Conservation (phyloP, 306 rosid species). For the Inga laurina region DNA sequence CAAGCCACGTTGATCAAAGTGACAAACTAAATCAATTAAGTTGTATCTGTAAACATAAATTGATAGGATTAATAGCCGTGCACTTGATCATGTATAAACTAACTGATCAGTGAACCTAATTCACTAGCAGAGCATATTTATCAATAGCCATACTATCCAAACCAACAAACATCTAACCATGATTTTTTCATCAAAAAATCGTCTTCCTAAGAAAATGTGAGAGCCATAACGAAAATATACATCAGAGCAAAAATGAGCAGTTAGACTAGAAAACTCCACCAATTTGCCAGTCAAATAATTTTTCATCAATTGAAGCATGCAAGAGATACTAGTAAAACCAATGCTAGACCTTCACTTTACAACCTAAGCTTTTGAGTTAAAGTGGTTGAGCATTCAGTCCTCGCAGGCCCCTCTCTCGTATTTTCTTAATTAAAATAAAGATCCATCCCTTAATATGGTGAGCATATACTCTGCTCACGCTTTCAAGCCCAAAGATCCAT, state of each 20-base stretch:
- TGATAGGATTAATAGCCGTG: conserved; percentile 27
- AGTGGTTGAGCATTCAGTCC: background rate
- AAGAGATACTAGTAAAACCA: background rate
- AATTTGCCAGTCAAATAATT: background rate
- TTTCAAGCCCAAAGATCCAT: background rate
- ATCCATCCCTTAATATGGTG: background rate
- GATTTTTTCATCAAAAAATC: background rate
- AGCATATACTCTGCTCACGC: background rate
- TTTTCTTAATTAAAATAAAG: background rate
- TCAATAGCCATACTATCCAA: conserved; percentile 15
- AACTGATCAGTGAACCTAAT: conserved; percentile 28
- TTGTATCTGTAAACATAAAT: conserved; percentile 66
- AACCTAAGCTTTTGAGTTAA: background rate
- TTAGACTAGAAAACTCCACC: conserved; percentile 23
- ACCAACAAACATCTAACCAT: background rate
- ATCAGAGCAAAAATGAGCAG: background rate
- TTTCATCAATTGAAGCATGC: conserved; percentile 14
- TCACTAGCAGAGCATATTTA: conserved; percentile 13
- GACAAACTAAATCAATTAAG: conserved; percentile 70
- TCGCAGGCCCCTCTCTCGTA: background rate
- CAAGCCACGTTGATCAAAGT: conserved; percentile 82
- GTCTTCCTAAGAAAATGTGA: conserved; percentile 12
- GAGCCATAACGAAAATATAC: background rate
- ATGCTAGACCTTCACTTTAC: background rate
- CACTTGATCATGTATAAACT: conserved; percentile 31